Evolutionary conservation across 2,329 filamentous ascomycete species (phyloP).

Genomic region (Hirsutella minnesotensis): DNA sequence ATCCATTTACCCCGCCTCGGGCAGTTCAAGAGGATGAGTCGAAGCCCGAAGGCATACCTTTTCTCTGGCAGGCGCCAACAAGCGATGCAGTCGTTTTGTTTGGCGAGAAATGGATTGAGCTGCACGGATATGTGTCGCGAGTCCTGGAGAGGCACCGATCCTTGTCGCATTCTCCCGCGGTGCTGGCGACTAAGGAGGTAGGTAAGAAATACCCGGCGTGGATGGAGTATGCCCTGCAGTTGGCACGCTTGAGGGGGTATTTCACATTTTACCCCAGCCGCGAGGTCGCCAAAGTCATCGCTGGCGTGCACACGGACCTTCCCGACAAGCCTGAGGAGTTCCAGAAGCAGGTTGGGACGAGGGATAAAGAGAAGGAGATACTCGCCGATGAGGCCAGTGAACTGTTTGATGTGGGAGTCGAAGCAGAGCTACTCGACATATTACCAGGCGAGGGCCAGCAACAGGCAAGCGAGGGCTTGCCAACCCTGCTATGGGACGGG

Average conservation of each 20-base stretch:
- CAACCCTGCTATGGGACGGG: slow-evolving; percentile 56
- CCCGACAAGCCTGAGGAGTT: slow-evolving; percentile 63
- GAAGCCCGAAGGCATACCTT: slow-evolving; percentile 35
- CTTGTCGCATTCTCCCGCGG: slow-evolving; percentile 21
- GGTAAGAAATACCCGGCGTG: slow-evolving; percentile 61
- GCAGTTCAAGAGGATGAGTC: slow-evolving; percentile 7
- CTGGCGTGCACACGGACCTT: slow-evolving; percentile 69
- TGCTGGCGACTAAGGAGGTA: slow-evolving; percentile 44
- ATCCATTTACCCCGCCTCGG: slow-evolving; percentile 37
- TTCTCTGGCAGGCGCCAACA: slow-evolving; percentile 77
- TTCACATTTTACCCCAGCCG: slow-evolving; percentile 66
- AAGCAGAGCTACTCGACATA: slow-evolving; percentile 34
- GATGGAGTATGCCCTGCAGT: slow-evolving; percentile 65
- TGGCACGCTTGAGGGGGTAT: slow-evolving; percentile 68
- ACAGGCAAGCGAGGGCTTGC: slow-evolving; percentile 33
- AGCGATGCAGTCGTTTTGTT: slow-evolving; percentile 74
- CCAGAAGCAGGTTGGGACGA: slow-evolving; percentile 9
- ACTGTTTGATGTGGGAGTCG: slow-evolving; percentile 30
- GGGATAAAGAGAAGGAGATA: slow-evolving; percentile 8
- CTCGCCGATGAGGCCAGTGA: slow-evolving; percentile 16
- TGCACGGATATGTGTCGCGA: slow-evolving; percentile 67
- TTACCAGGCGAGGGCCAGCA: slow-evolving; percentile 32
- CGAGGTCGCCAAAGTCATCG: slow-evolving; percentile 39
- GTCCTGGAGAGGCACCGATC: slow-evolving; percentile 36
- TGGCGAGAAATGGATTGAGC: slow-evolving; percentile 75